phyloP scores from a whole-genome alignment of 139 green algal species.

The Picochlorum sp. region DNA sequence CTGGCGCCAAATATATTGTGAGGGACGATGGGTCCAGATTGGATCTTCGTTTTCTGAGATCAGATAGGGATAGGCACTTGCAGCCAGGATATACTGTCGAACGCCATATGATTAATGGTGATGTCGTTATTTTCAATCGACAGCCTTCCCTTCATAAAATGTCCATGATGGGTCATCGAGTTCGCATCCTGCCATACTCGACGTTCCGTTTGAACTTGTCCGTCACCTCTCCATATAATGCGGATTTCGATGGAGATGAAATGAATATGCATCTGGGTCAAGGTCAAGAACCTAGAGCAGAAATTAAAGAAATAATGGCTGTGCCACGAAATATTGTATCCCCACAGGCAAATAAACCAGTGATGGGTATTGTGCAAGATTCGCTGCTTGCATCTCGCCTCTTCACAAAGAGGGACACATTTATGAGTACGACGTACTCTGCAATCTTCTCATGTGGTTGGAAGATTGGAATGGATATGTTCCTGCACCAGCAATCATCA shows the following conservation, averaged over 20 bases:
- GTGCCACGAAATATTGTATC: conserved; percentile 96
- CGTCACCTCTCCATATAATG: conserved; percentile 99
- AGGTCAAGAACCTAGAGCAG: conserved; percentile 82
- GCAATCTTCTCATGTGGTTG: conserved; percentile 96
- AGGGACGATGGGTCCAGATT: conserved; percentile 85
- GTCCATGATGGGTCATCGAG: conserved; percentile 97
- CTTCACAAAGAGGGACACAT: conserved; percentile 97
- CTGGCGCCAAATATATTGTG: conserved; percentile 94
- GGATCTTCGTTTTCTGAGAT: conserved; percentile 75
- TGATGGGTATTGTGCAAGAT: conserved; percentile 99
- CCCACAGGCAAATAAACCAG: conserved; percentile 93
- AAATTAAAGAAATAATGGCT: conserved; percentile 96
- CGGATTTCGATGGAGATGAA: conserved; percentile 99
- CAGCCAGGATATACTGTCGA: conserved; percentile 87
- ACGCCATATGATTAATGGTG: conserved; percentile 87
- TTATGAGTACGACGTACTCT: conserved; percentile 88
- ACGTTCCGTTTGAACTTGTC: conserved; percentile 89
- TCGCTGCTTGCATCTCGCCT: conserved; percentile 83
- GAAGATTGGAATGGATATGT: conserved; percentile 88
- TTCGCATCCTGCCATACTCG: conserved; percentile 88
- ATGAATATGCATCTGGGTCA: conserved; percentile 99
- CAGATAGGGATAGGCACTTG: conserved; percentile 53
- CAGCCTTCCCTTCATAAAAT: conserved; percentile 99
- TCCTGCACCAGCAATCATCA: conserved; percentile 88
- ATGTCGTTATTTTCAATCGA: conserved; percentile 99